phyloP scores from a whole-genome alignment of 345 rosid species.

The Hibiscus syriacus region DNA sequence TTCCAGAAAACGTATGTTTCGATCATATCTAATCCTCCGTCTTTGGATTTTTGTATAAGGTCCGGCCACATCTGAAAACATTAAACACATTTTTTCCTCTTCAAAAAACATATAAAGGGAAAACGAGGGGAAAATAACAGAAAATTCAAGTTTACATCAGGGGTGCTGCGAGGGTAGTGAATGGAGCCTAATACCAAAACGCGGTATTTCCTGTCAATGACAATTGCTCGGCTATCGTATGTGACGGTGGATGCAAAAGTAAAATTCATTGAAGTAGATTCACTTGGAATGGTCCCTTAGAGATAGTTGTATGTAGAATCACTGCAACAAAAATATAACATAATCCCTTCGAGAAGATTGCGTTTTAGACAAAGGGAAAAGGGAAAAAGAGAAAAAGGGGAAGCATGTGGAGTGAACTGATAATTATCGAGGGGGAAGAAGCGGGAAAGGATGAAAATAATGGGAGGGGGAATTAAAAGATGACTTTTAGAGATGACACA shows the following conservation, averaged over 20 bases:
- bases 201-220: slow-evolving; percentile 67
- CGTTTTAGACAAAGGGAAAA: too few relatives aligned
- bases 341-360: too few relatives aligned
- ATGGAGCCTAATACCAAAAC: slow-evolving; percentile 83
- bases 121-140: background rate
- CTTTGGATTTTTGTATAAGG: slow-evolving; percentile 90
- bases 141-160: slow-evolving; percentile 38
- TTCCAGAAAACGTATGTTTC: slow-evolving; percentile 96
- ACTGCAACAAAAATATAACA: too few relatives aligned
- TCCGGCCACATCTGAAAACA: slow-evolving; percentile 87
- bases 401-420: too few relatives aligned
- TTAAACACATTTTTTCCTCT: background rate
- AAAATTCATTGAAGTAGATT: too few relatives aligned
- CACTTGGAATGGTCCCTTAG: too few relatives aligned
- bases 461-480: too few relatives aligned
- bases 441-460: too few relatives aligned
- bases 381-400: too few relatives aligned
- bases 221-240: slow-evolving; percentile 75
- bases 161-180: slow-evolving; percentile 95
- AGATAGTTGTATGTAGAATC: too few relatives aligned
- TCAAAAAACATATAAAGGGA: background rate
- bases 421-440: too few relatives aligned
- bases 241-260: slow-evolving; percentile 53
- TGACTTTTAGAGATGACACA: too few relatives aligned
- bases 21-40: slow-evolving; percentile 86